These are phyloP conservation scores for Bacterosira constricta DNA, from an alignment of 108 stramenopile species.

Conservation along the genomic window DNA sequence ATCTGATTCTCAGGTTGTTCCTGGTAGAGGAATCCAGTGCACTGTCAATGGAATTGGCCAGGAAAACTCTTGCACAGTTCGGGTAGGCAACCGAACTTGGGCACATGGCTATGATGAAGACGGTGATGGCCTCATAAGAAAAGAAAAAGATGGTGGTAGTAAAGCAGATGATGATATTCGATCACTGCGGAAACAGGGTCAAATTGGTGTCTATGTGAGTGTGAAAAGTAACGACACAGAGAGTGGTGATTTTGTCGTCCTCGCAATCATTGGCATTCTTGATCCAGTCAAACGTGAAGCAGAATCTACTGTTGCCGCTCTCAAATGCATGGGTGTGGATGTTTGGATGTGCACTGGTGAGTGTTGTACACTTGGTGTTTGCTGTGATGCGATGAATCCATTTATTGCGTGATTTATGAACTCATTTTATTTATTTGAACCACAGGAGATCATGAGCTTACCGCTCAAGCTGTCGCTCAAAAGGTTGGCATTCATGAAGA, in stretches of 20 bases:
- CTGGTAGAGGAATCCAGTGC: slow-evolving; percentile 73
- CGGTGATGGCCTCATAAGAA: background rate
- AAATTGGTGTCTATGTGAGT: slow-evolving; percentile 68
- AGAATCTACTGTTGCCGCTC: slow-evolving; percentile 66
- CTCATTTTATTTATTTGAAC: no score
- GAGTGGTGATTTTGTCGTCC: slow-evolving; percentile 27
- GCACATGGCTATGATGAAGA: slow-evolving; percentile 23
- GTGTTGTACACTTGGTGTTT: no score
- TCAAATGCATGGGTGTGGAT: slow-evolving; percentile 71
- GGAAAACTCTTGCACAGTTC: slow-evolving; percentile 33
- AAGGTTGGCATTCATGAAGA: slow-evolving; percentile 70
- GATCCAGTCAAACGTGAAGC: slow-evolving; percentile 87
- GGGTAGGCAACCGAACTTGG: slow-evolving; percentile 62
- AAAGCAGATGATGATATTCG: slow-evolving; percentile 49
- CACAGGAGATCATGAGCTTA: slow-evolving; percentile 93
- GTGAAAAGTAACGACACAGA: slow-evolving; percentile 14
- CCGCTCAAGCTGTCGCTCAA: slow-evolving; percentile 87
- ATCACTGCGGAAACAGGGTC: slow-evolving; percentile 49
- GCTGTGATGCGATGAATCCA: no score
- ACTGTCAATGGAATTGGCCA: slow-evolving; percentile 36
- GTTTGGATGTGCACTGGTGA: slow-evolving; percentile 98
- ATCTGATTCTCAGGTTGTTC: slow-evolving; percentile 56
- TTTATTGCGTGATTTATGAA: no score
- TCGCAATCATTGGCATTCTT: slow-evolving; percentile 80
- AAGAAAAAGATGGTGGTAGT: slow-evolving; percentile 5